Conservation (phyloP, 108 stramenopile species). For the Skeletonema menzelii region DNA sequence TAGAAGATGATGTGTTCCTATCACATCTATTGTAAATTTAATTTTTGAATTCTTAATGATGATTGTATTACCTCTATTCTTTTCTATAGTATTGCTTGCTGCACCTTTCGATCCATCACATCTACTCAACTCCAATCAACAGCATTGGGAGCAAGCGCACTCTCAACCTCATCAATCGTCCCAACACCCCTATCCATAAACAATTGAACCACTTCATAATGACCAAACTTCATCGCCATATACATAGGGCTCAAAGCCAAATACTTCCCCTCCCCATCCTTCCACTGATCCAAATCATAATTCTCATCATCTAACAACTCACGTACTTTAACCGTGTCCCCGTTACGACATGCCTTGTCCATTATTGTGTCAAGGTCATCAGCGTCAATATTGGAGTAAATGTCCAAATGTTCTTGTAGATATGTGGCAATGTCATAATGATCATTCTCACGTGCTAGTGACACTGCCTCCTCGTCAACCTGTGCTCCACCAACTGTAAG, state of each 20-base stretch:
- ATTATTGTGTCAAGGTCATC: conserved; percentile 52
- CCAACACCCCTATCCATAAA: conserved; percentile 19
- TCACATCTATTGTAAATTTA: neutral
- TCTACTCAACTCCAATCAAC: too few relatives aligned
- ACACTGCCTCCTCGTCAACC: conserved; percentile 46
- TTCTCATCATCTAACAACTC: conserved; percentile 36
- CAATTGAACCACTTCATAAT: conserved; percentile 50
- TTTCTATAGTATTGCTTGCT: too few relatives aligned
- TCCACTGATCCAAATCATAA: conserved; percentile 53
- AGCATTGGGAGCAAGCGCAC: neutral
- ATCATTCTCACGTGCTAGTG: conserved; percentile 47
- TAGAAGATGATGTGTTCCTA: neutral
- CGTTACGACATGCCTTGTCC: conserved; percentile 61
- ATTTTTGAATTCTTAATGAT: too few relatives aligned
- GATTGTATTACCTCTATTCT: too few relatives aligned
- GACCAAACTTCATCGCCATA: conserved; percentile 57
- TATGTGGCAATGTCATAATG: conserved; percentile 34
- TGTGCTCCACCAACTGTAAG: conserved; percentile 16
- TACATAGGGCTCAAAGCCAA: conserved; percentile 43
- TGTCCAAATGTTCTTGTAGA: conserved; percentile 40
- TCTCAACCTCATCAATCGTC: neutral
- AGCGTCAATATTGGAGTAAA: conserved; percentile 41
- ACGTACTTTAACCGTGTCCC: conserved; percentile 45
- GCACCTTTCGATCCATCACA: too few relatives aligned
- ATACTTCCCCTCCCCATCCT: conserved; percentile 46